Percentiles rank a stretch among this genome's conserved stretches.
These are phyloP conservation scores for Bryoerythrophyllum caledonicum DNA, from an alignment of 225 moss, liverwort and hornwort species.

Conservation along the genomic window DNA sequence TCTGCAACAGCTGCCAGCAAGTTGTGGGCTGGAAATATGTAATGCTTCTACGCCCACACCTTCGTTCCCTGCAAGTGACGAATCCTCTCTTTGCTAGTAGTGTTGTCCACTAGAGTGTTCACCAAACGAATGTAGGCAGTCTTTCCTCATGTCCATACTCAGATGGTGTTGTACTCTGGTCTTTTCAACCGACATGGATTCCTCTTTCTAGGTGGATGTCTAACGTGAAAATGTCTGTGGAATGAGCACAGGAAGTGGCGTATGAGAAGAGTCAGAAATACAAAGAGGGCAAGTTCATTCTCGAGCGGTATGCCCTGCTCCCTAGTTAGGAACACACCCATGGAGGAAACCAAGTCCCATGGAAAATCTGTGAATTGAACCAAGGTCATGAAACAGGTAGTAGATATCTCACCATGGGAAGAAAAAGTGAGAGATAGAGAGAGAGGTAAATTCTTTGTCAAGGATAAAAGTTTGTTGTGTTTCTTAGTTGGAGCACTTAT, in stretches of 20 bases:
- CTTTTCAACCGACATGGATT: slow-evolving; percentile 2
- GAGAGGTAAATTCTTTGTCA: slow-evolving; percentile 29
- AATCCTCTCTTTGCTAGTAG: slow-evolving; percentile 27
- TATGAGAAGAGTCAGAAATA: slow-evolving; percentile 78
- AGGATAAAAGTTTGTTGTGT: slow-evolving; percentile 29
- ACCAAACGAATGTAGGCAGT: neutral
- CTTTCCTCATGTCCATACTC: slow-evolving; percentile 3
- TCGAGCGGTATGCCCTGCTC: slow-evolving; percentile 81
- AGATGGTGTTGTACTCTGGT: slow-evolving; percentile 11
- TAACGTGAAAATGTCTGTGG: slow-evolving; percentile 24
- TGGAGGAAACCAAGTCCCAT: slow-evolving; percentile 28
- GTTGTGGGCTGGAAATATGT: slow-evolving; percentile 99
- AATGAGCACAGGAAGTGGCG: slow-evolving; percentile 69
- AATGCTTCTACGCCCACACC: slow-evolving; percentile 32
- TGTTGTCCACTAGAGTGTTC: neutral
- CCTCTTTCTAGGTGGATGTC: neutral
- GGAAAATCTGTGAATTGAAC: slow-evolving; percentile 24
- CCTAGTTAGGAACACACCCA: slow-evolving; percentile 27
- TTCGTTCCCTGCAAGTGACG: slow-evolving; percentile 33
- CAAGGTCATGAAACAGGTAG: slow-evolving; percentile 26
- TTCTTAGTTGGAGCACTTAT: slow-evolving; percentile 50
- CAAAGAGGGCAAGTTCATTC: slow-evolving; percentile 97
- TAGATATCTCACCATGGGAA: slow-evolving; percentile 30
- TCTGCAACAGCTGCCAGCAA: slow-evolving; percentile 92
- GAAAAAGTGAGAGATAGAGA: too few species aligned